Conservation (phyloP, 2,329 filamentous ascomycete genomes). For the Lasiodiplodia hormozganensis region DNA sequence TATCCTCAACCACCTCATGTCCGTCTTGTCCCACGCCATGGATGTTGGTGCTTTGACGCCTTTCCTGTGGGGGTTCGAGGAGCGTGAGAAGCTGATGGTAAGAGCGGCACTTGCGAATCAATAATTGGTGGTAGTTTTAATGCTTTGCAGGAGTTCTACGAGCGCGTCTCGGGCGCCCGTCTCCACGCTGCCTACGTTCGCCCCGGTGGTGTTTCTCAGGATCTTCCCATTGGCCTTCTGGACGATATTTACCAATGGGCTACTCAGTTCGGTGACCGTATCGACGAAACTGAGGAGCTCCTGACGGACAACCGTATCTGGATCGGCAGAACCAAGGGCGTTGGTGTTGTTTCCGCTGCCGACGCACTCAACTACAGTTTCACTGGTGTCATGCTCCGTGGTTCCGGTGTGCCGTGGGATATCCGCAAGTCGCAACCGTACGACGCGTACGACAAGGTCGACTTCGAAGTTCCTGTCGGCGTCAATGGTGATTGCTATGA, state of each 20-base stretch:
- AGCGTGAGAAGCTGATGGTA: constrained; percentile 99
- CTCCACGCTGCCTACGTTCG: constrained; percentile 97
- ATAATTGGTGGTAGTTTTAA: constrained; percentile 11
- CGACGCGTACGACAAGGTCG: constrained; percentile 96
- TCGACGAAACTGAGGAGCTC: constrained; percentile 98
- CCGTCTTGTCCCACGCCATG: constrained; percentile 95
- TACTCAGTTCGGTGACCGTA: constrained; percentile 96
- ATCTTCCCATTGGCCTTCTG: constrained; percentile 89
- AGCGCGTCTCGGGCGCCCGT: constrained; percentile 97
- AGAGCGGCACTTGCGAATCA: constrained; percentile 38
- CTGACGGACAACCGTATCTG: constrained; percentile 99
- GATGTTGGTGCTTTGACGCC: constrained; percentile 97
- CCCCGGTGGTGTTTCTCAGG: constrained; percentile 94
- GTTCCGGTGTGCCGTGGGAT: constrained; percentile 95
- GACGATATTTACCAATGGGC: constrained; percentile 99
- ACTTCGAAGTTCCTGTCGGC: constrained; percentile 97
- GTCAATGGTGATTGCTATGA: constrained; percentile 99
- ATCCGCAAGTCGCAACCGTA: constrained; percentile 97
- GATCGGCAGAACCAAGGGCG: constrained; percentile 88
- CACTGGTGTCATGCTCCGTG: constrained; percentile 96
- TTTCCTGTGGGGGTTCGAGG: constrained; percentile 99
- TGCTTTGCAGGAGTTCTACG: constrained; percentile 87
- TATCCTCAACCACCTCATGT: constrained; percentile 97
- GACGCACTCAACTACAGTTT: constrained; percentile 98
- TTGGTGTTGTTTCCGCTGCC: constrained; percentile 88